phyloP scores from a whole-genome alignment of 2,329 filamentous ascomycete species.

The Ceratocystis albifundus region DNA sequence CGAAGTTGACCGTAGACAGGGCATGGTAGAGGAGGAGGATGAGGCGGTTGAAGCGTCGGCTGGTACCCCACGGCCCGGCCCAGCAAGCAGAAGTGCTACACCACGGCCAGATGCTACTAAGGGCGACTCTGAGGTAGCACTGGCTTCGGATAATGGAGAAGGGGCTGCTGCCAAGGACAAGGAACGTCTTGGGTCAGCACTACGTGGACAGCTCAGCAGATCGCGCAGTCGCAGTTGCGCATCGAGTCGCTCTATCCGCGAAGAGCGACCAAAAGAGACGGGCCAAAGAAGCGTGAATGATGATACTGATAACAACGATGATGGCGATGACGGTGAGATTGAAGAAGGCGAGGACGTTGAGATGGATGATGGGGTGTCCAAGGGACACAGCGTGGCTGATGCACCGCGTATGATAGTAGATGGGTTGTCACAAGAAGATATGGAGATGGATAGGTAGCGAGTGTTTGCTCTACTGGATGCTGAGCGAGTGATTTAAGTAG shows the following conservation, averaged over 20 bases:
- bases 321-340: conserved; percentile 33
- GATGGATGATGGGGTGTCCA: conserved; percentile 41
- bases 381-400: conserved; percentile 24
- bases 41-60: conserved; percentile 43
- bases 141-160: conserved; percentile 25
- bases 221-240: conserved; percentile 17
- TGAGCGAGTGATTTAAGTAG: neutral
- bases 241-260: conserved; percentile 28
- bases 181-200: conserved; percentile 14
- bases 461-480: neutral
- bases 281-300: conserved; percentile 68
- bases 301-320: conserved; percentile 52
- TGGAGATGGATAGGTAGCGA: conserved; percentile 46
- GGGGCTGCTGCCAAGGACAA: neutral
- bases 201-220: conserved; percentile 16
- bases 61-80: conserved; percentile 39
- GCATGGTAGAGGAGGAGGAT: conserved; percentile 59
- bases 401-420: conserved; percentile 42
- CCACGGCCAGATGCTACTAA: conserved; percentile 12
- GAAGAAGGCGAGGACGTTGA: conserved; percentile 45
- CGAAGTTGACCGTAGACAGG: conserved; percentile 77
- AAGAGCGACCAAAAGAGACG: conserved; percentile 54
- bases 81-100: conserved; percentile 34
- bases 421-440: conserved; percentile 45
- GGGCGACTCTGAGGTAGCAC: conserved; percentile 31